phyloP scores from a whole-genome alignment of 2,329 filamentous ascomycete genomes.

The Cladosporium sphaerospermum region DNA sequence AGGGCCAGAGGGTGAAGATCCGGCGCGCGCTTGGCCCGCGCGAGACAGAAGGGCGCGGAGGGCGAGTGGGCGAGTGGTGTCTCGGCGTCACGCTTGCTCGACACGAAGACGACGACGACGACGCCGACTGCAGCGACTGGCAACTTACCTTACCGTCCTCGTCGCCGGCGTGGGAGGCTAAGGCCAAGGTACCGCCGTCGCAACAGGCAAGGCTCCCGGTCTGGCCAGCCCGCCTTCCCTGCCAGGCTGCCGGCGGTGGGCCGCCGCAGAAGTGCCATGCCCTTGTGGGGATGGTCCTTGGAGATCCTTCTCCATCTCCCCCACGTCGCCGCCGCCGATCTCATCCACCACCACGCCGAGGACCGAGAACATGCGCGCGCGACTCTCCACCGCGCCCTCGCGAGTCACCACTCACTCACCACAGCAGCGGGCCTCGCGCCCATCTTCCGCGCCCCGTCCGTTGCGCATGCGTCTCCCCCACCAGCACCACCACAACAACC shows the following conservation, averaged over 20 bases:
- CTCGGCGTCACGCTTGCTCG: background rate
- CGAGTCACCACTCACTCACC: background rate
- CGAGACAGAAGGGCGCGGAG: background rate
- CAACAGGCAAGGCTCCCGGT: no score
- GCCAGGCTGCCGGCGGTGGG: background rate
- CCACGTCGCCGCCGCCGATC: background rate
- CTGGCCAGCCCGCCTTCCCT: background rate
- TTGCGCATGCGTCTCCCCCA: background rate
- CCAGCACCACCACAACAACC: background rate
- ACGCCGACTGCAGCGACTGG: background rate
- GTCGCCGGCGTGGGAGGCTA: background rate
- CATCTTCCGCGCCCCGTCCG: no score
- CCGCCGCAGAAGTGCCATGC: background rate
- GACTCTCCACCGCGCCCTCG: background rate
- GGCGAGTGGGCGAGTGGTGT: background rate
- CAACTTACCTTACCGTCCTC: background rate
- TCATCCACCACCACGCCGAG: background rate
- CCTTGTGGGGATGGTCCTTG: background rate
- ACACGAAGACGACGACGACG: background rate
- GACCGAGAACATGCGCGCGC: background rate
- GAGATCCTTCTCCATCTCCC: background rate
- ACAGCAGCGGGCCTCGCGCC: background rate
- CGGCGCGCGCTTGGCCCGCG: background rate
- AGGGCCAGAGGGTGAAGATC: background rate
- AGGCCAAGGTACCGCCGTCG: no score